Evolutionary conservation across 192 early-diverging fungal genomes (phyloP).

Genomic region (Podila horticola): DNA sequence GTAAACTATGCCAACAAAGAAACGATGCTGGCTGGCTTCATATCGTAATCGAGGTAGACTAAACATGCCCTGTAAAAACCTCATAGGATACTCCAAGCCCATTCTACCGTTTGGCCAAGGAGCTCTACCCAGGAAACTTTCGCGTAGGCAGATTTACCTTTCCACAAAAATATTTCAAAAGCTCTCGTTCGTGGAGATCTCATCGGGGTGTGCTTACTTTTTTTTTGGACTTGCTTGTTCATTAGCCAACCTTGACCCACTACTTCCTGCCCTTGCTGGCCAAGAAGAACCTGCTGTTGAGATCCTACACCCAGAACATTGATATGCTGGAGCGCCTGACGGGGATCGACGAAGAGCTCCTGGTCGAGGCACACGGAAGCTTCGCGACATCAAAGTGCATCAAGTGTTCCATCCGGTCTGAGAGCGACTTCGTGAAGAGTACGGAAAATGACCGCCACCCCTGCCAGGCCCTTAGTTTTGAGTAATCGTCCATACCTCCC

Average conservation of each 20-base stretch:
- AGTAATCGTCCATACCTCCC: too few species aligned
- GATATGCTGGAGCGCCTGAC: constrained; percentile 93
- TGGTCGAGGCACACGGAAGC: constrained; percentile 96
- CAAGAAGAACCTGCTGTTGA: constrained; percentile 74
- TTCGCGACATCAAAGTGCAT: constrained; percentile 88
- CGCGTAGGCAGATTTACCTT: constrained; percentile 30
- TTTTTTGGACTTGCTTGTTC: neutral
- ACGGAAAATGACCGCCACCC: neutral
- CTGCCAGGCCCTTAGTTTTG: too few species aligned
- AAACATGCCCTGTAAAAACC: neutral
- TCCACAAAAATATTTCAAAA: too few species aligned
- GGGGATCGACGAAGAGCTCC: constrained; percentile 70
- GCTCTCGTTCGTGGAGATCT: too few species aligned
- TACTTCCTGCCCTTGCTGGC: constrained; percentile 86
- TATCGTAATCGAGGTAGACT: neutral
- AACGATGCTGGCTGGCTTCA: neutral
- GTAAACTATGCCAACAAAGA: constrained; percentile 14
- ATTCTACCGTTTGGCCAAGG: constrained; percentile 90
- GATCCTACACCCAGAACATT: constrained; percentile 97
- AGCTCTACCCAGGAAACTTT: constrained; percentile 87
- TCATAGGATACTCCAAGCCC: constrained; percentile 79
- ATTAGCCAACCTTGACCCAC: constrained; percentile 84
- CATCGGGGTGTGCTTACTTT: too few species aligned
- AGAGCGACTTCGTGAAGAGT: constrained; percentile 50
- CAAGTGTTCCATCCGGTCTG: constrained; percentile 58